A percentile compares a stretch with the other conserved stretches of the same genome.
Evolutionary conservation across 768 basidiomycete species (phyloP).

Genomic region (Tricholoma flavovirens): DNA sequence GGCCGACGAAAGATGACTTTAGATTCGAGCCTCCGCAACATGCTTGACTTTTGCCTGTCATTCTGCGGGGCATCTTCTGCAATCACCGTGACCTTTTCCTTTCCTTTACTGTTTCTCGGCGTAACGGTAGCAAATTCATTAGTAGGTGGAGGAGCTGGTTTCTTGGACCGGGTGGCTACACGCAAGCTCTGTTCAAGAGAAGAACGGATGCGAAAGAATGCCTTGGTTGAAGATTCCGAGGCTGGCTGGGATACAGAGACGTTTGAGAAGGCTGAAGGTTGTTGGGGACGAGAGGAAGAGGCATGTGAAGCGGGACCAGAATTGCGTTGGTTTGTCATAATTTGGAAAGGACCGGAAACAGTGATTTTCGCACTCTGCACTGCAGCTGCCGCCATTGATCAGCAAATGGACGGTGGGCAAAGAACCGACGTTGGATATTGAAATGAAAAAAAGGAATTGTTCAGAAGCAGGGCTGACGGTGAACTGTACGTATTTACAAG

Average conservation of each 20-base stretch:
- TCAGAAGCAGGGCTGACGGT: slow-evolving; percentile 2
- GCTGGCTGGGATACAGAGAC: slow-evolving; percentile 22
- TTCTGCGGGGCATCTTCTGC: slow-evolving; percentile 13
- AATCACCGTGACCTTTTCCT: slow-evolving; percentile 32
- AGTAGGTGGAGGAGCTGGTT: slow-evolving; percentile 25
- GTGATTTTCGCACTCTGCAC: slow-evolving; percentile 32
- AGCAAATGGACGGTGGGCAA: not conserved
- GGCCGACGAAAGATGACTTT: slow-evolving; percentile 45
- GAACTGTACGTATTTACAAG: not conserved
- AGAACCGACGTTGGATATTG: not conserved
- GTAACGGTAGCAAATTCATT: slow-evolving; percentile 43
- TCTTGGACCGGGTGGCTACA: slow-evolving; percentile 56
- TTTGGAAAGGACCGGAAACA: slow-evolving; percentile 39
- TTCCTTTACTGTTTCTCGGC: slow-evolving; percentile 39
- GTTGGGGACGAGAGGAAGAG: slow-evolving; percentile 40
- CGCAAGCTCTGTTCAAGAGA: slow-evolving; percentile 64
- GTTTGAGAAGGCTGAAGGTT: slow-evolving; percentile 28
- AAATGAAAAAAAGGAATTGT: not conserved
- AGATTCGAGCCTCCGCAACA: slow-evolving; percentile 44
- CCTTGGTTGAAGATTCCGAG: slow-evolving; percentile 40
- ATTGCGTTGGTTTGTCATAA: slow-evolving; percentile 37
- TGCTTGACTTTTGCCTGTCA: slow-evolving; percentile 37
- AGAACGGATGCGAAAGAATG: slow-evolving; percentile 61
- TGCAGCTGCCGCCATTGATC: slow-evolving; percentile 39
- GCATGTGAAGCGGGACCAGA: slow-evolving; percentile 28